A percentile compares a stretch with the other conserved stretches of the same genome.
phyloP scores from a whole-genome alignment of 164 flowering plant genomes.

The Stephania japonica region DNA sequence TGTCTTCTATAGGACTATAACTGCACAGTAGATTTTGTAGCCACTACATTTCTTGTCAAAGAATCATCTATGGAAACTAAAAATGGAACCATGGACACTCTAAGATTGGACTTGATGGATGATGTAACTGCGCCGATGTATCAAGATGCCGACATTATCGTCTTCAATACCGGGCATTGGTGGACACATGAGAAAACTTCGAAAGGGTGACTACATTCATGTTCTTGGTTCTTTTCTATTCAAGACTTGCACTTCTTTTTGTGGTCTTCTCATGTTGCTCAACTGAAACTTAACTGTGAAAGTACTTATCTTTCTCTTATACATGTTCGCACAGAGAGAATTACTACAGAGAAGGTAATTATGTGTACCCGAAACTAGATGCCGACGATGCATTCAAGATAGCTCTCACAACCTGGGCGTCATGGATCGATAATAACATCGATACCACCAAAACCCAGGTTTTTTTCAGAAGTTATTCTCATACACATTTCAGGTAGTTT shows the following conservation, averaged over 20 bases:
- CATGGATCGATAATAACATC: slow-evolving; percentile 71
- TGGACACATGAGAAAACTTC: slow-evolving; percentile 97
- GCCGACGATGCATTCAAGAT: slow-evolving; percentile 63
- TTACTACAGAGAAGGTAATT: slow-evolving; percentile 83
- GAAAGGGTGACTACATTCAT: slow-evolving; percentile 47
- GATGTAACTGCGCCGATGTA: slow-evolving; percentile 40
- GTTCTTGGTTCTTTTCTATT: not conserved
- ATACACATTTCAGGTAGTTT: slow-evolving; percentile 72
- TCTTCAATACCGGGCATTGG: slow-evolving; percentile 93
- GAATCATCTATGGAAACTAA: slow-evolving; percentile 33
- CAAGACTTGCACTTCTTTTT: not conserved
- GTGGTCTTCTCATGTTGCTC: not conserved
- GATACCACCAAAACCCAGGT: slow-evolving; percentile 49
- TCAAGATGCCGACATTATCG: slow-evolving; percentile 55
- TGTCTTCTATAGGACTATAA: slow-evolving; percentile 55
- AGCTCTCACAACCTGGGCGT: slow-evolving; percentile 76
- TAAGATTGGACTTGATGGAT: slow-evolving; percentile 79
- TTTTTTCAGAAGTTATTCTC: slow-evolving; percentile 77
- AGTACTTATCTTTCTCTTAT: not conserved
- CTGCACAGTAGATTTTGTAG: slow-evolving; percentile 65
- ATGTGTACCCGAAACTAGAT: slow-evolving; percentile 58
- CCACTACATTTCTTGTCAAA: slow-evolving; percentile 67
- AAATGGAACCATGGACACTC: slow-evolving; percentile 56
- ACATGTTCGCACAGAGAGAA: slow-evolving; percentile 44
- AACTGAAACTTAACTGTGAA: not conserved